A percentile compares a stretch with the other conserved stretches of the same genome.
Conservation (phyloP, 1,139 yeast species). For the Pichia sp. region DNA sequence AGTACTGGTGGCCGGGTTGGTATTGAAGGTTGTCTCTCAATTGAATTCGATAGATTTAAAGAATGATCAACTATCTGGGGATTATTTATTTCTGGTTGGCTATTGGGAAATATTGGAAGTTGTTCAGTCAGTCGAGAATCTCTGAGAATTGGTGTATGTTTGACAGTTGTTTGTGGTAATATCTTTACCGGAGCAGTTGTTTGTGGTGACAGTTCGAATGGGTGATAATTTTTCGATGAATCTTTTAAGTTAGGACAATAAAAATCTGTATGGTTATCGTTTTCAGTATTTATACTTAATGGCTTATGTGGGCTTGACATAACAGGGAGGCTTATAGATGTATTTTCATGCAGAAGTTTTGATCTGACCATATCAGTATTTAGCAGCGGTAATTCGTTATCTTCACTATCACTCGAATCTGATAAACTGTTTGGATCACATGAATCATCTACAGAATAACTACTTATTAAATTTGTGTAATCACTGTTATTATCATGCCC, state of each 20-base stretch:
- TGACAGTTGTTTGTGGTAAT: neutral
- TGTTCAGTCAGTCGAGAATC: neutral
- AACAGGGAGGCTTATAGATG: neutral
- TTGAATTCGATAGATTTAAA: neutral
- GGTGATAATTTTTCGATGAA: neutral
- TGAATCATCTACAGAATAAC: neutral
- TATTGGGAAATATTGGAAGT: too few species aligned
- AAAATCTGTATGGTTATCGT: neutral
- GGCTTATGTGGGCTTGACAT: neutral
- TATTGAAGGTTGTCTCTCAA: neutral
- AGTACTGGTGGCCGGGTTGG: slow-evolving; percentile 7
- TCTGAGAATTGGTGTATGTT: too few species aligned
- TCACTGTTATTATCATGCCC: neutral
- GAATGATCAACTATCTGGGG: neutral
- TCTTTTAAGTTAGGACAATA: neutral
- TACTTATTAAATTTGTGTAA: neutral
- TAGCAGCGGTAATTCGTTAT: neutral
- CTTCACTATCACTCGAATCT: neutral
- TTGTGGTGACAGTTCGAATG: neutral
- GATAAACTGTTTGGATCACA: neutral
- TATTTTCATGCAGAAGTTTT: neutral
- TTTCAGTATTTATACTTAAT: neutral
- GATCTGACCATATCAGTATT: neutral
- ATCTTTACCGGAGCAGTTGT: too few species aligned
- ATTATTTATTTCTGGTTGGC: neutral